Conservation (phyloP, 2,329 filamentous ascomycete species). For the Dothiorella sarmentorum region DNA sequence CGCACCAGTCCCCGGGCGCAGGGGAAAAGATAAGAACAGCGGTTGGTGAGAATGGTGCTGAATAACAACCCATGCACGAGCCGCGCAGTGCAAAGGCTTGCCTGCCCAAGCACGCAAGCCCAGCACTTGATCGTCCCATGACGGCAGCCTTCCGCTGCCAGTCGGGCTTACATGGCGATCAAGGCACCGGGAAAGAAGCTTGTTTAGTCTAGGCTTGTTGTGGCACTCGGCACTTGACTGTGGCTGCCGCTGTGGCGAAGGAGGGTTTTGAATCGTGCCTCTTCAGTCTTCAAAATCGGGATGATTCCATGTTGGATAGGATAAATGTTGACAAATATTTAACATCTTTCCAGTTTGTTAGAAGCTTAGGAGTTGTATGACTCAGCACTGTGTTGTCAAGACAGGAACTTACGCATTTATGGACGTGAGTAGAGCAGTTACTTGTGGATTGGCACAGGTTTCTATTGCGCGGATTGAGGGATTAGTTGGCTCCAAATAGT, state of each 20-base stretch:
- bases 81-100: neutral
- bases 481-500: no score
- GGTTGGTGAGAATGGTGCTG: neutral
- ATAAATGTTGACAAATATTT: no score
- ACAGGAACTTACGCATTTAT: no score
- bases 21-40: neutral
- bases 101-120: neutral
- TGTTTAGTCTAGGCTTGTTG: conserved; percentile 9
- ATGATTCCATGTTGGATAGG: no score
- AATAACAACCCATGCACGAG: neutral
- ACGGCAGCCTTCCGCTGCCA: neutral
- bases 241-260: neutral
- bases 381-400: no score
- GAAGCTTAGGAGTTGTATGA: no score
- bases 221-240: neutral
- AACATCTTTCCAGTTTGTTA: no score
- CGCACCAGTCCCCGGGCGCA: neutral
- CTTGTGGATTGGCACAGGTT: no score
- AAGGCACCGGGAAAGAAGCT: conserved; percentile 4
- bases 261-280: neutral
- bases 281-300: no score
- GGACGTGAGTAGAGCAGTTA: no score
- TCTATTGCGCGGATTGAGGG: no score
- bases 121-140: neutral
- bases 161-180: neutral